phyloP scores from a whole-genome alignment of 495 filamentous ascomycete species.

The Diplogelasinospora grovesii region DNA sequence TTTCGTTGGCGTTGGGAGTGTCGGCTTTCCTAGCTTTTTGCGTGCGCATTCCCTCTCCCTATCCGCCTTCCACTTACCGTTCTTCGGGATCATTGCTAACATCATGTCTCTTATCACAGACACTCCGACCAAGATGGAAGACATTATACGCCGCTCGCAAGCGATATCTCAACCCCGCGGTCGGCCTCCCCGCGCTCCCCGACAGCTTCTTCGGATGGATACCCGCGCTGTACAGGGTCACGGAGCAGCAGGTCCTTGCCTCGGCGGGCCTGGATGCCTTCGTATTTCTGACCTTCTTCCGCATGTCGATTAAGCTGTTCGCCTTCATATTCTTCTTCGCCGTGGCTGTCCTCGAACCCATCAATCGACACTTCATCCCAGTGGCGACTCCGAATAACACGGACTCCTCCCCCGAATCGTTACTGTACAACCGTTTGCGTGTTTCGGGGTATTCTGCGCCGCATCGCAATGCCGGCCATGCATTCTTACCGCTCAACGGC shows the following conservation, averaged over 20 bases:
- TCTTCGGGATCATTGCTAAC: neutral
- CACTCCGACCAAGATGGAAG: conserved; percentile 87
- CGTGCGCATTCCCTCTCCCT: conserved; percentile 25
- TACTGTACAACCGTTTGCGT: conserved; percentile 11
- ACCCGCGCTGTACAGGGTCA: conserved; percentile 76
- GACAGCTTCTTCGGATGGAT: conserved; percentile 93
- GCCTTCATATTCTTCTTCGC: conserved; percentile 72
- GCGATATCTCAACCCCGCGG: conserved; percentile 58
- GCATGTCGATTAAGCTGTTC: conserved; percentile 83
- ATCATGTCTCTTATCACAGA: conserved; percentile 22
- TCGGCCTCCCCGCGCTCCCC: conserved; percentile 75
- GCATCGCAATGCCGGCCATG: neutral
- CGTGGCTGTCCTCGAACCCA: conserved; percentile 70
- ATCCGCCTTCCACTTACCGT: neutral
- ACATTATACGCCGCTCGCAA: conserved; percentile 86
- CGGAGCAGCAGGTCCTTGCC: conserved; percentile 79
- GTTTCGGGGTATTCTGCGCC: neutral
- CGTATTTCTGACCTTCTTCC: conserved; percentile 92
- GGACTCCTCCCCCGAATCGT: neutral
- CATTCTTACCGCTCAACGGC: neutral
- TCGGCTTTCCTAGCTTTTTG: conserved; percentile 49
- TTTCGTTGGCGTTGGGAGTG: conserved; percentile 44
- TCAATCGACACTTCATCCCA: conserved; percentile 59
- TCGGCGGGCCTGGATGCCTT: conserved; percentile 94
- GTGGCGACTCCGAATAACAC: conserved; percentile 4